These are phyloP conservation scores for Ogataea polymorpha DNA, from an alignment of 805 yeast genomes.

Conservation along the genomic window DNA sequence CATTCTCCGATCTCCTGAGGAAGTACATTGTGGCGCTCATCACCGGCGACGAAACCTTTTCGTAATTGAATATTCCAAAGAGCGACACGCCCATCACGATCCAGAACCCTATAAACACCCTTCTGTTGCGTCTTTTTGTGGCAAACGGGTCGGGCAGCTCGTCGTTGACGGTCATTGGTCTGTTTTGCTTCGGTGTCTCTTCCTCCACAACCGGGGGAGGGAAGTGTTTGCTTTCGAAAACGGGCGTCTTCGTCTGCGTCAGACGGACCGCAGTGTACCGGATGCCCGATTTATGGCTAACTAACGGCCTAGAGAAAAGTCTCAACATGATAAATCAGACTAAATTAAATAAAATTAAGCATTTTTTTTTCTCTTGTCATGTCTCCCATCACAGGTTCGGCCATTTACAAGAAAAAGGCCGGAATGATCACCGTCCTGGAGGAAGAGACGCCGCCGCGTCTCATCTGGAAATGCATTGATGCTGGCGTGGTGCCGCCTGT, in stretches of 20 bases:
- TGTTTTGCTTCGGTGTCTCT: constrained; percentile 24
- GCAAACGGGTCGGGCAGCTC: constrained; percentile 79
- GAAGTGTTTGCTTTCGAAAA: constrained; percentile 15
- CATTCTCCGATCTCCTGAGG: constrained; percentile 68
- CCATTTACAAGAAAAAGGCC: constrained; percentile 49
- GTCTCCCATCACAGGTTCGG: constrained; percentile 42
- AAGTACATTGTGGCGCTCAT: constrained; percentile 84
- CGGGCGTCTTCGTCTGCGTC: constrained; percentile 19
- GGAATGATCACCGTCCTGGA: constrained; percentile 57
- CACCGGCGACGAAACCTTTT: constrained; percentile 85
- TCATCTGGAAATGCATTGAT: constrained; percentile 60
- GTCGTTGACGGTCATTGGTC: constrained; percentile 63
- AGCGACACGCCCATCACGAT: constrained; percentile 52
- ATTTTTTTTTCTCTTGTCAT: constrained; percentile 6
- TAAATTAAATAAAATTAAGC: background rate
- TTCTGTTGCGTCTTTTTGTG: constrained; percentile 48
- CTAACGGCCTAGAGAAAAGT: constrained; percentile 1
- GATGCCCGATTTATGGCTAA: background rate
- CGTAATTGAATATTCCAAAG: constrained; percentile 82
- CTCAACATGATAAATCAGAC: background rate
- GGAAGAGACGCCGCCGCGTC: constrained; percentile 51
- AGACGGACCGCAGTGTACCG: background rate
- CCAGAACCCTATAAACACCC: constrained; percentile 54
- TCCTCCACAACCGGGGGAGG: constrained; percentile 19
- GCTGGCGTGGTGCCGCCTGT: constrained; percentile 39